Conservation (phyloP, 495 filamentous ascomycete species). For the Thermothielavioides terrestris region DNA sequence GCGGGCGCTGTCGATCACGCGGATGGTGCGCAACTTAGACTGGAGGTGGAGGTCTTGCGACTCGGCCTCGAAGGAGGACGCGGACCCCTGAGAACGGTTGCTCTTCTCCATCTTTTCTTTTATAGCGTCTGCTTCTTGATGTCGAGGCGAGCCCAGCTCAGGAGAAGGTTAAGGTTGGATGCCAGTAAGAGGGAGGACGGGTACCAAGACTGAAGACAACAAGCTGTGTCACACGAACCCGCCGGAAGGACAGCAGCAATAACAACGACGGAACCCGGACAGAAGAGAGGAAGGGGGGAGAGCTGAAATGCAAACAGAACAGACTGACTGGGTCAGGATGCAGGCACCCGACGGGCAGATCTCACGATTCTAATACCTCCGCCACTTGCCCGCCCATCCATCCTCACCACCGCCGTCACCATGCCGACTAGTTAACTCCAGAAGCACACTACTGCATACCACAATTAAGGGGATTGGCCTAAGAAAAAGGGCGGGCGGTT, state of each 20-base stretch:
- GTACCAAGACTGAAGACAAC: not conserved
- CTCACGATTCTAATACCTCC: constrained; percentile 9
- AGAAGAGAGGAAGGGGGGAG: not conserved
- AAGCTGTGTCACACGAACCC: constrained; percentile 4
- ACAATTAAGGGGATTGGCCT: not conserved
- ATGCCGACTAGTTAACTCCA: too few relatives aligned
- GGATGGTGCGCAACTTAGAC: constrained; percentile 26
- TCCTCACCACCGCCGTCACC: too few relatives aligned
- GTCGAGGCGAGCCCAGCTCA: constrained; percentile 8
- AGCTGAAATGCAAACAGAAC: too few relatives aligned
- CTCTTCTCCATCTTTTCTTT: constrained; percentile 22
- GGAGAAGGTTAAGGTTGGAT: not conserved
- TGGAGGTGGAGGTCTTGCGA: constrained; percentile 30
- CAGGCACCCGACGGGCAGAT: constrained; percentile 3
- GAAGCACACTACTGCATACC: not conserved
- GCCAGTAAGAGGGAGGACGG: not conserved
- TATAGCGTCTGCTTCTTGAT: not conserved
- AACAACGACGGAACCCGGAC: constrained; percentile 5
- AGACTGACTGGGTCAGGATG: not conserved
- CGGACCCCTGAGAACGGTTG: constrained; percentile 11
- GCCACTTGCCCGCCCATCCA: not conserved
- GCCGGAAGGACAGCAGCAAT: constrained; percentile 2
- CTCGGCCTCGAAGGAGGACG: constrained; percentile 32
- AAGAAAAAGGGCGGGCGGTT: not conserved
- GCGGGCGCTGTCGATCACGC: constrained; percentile 34